Evolutionary conservation across 225 moss, liverwort and hornwort genomes (phyloP).

Genomic region (Rhytidiadelphus loreus): DNA sequence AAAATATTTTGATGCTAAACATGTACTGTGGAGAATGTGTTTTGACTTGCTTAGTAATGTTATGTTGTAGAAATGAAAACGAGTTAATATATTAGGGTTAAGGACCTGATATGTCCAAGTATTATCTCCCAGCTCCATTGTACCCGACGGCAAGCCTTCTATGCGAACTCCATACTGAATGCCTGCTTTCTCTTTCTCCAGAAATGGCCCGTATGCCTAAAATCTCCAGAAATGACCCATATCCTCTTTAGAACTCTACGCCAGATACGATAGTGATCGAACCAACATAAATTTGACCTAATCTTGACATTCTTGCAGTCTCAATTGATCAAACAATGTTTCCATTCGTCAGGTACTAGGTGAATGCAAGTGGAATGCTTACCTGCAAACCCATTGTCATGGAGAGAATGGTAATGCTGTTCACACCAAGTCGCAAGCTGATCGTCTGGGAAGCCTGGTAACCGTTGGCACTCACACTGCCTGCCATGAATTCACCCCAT

Average conservation of each 20-base stretch:
- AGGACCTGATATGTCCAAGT: slow-evolving; percentile 67
- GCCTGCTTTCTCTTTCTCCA: slow-evolving; percentile 63
- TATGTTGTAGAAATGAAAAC: background rate
- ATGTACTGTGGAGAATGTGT: background rate
- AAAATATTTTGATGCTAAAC: background rate
- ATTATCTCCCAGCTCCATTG: slow-evolving; percentile 5
- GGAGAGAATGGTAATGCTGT: slow-evolving; percentile 36
- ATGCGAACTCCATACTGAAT: slow-evolving; percentile 24
- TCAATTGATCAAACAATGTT: background rate
- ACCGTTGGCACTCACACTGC: slow-evolving; percentile 14
- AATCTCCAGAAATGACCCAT: background rate
- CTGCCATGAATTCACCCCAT: slow-evolving; percentile 2
- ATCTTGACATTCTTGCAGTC: background rate
- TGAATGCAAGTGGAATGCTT: background rate
- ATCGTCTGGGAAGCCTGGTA: slow-evolving; percentile 9
- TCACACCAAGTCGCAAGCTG: slow-evolving; percentile 22
- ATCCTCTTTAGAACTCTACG: background rate
- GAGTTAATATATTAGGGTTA: background rate
- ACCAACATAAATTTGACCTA: background rate
- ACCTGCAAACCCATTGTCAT: slow-evolving; percentile 52
- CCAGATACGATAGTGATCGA: background rate
- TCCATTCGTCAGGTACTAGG: background rate
- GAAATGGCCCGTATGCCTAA: slow-evolving; percentile 50
- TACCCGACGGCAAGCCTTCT: slow-evolving; percentile 37
- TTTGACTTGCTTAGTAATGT: background rate